A percentile compares a stretch with the other conserved stretches of the same genome.
phyloP scores from a whole-genome alignment of 192 early-diverging fungal genomes.

The Spizellomyces sp. region DNA sequence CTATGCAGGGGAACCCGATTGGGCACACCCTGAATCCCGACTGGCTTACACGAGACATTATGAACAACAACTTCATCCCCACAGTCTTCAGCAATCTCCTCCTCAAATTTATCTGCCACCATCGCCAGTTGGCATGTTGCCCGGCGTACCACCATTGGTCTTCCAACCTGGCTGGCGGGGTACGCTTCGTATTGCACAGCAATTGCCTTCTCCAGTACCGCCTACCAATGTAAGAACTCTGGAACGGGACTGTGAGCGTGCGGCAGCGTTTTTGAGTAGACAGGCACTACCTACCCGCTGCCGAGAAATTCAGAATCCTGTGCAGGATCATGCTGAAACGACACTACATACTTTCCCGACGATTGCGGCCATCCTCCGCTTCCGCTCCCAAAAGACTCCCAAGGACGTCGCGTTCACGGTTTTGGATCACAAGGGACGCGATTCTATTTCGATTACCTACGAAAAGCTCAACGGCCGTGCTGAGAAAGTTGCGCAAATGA shows the following conservation, averaged over 20 bases:
- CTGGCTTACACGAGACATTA: too few species aligned
- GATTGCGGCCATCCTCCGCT: constrained; percentile 68
- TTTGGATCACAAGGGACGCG: constrained; percentile 76
- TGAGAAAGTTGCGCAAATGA: constrained; percentile 68
- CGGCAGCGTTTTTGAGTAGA: constrained; percentile 11
- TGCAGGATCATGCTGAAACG: constrained; percentile 30
- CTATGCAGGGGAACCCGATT: background rate
- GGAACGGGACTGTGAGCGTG: background rate
- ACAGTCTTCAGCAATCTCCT: too few species aligned
- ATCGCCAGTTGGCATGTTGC: too few species aligned
- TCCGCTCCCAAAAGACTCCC: constrained; percentile 62
- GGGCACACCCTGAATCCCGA: constrained; percentile 3
- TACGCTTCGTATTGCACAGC: too few species aligned
- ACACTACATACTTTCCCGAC: constrained; percentile 57
- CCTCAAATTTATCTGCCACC: too few species aligned
- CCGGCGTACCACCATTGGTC: too few species aligned
- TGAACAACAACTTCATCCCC: too few species aligned
- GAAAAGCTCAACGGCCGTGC: constrained; percentile 70
- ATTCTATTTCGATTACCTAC: constrained; percentile 70
- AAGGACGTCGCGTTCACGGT: constrained; percentile 64
- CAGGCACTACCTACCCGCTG: constrained; percentile 27
- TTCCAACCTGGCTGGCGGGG: too few species aligned
- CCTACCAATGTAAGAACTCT: background rate
- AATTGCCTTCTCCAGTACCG: too few species aligned
- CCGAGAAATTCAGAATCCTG: background rate